phyloP scores from a whole-genome alignment of 2,329 filamentous ascomycete genomes.

The Xylariaceae sp. region DNA sequence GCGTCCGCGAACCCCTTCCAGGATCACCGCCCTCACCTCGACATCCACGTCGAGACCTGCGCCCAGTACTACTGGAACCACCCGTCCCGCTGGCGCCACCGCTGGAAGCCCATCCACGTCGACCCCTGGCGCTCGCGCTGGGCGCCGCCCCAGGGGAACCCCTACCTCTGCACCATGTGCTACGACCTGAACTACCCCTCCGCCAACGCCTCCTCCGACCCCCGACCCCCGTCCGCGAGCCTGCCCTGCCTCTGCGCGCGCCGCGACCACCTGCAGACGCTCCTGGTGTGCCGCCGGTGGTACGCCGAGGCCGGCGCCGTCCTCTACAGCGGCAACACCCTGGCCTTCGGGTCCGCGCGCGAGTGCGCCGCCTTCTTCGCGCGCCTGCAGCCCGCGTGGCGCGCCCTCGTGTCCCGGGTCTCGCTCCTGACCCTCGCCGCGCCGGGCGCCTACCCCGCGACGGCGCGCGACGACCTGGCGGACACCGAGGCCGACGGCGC shows the following conservation, averaged over 20 bases:
- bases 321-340: slow-evolving; percentile 12
- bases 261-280: slow-evolving; percentile 3
- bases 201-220: neutral
- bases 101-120: neutral
- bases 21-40: neutral
- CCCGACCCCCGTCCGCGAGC: neutral
- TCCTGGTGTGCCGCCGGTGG: slow-evolving; percentile 13
- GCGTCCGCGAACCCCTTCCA: neutral
- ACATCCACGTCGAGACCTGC: neutral
- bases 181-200: slow-evolving; percentile 2
- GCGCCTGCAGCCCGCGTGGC: slow-evolving; percentile 4
- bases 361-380: slow-evolving; percentile 9
- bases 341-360: slow-evolving; percentile 7
- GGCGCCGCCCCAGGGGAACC: slow-evolving; percentile 7
- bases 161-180: slow-evolving; percentile 9
- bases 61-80: neutral
- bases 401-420: slow-evolving; percentile 8
- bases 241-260: slow-evolving; percentile 15
- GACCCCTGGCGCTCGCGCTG: slow-evolving; percentile 11
- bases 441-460: neutral
- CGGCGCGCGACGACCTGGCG: neutral
- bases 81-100: neutral
- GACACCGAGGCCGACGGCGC: neutral
- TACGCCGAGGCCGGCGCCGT: slow-evolving; percentile 13
- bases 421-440: slow-evolving; percentile 8